Evolutionary conservation across 1,139 yeast genomes (phyloP), one percentile per base, ranked within the genome.

Genomic region (Geotrichum restrictum): DNA sequence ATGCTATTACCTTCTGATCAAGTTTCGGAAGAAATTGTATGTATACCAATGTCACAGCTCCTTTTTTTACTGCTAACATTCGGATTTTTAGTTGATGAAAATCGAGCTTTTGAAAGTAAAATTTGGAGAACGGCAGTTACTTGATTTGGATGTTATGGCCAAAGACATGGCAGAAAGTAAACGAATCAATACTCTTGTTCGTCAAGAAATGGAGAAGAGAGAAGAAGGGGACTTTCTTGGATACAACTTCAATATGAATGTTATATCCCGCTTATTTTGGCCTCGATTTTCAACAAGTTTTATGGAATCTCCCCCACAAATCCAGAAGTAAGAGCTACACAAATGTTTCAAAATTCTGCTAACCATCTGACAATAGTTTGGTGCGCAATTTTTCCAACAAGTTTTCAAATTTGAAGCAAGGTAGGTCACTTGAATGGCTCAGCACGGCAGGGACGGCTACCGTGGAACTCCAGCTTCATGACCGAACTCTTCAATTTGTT

Each of bases 131-230:
- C 63, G 67, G 8, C 85, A 83, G 54, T 77, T 91, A 59, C 78
- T 78, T 45, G 80, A 80, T 43, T 73, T 91, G 52, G 95, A 88
- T 64, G 88, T 93, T 7, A 93, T 93, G 98, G 74, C 89, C 27
- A 72, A 79, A 45, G 98, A 93, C 67, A 76, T 91, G 31, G 45
- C 57, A 10, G 69, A 69, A 27, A 66, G 68, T 56, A 48, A 59
- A 49, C 47, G 66, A 27, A 53, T 64, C 18, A 69, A 70, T 50
- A 46, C 55, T 11, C 57, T 59, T 21, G 56, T 69, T 10, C 66
- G 45, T 5, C 14, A 67, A 69, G 51, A 48, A 21, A 47, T 38
- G 29, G 8, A 24, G 29, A 24, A 24, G n/a, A n/a, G n/a, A n/a
- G 16, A 22, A 8, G 6, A 29, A 18, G 34, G 37, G 7, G 31